Base-by-base conservation (phyloP, 371 early-diverging fungal species). In the Circinella minor region DNA sequence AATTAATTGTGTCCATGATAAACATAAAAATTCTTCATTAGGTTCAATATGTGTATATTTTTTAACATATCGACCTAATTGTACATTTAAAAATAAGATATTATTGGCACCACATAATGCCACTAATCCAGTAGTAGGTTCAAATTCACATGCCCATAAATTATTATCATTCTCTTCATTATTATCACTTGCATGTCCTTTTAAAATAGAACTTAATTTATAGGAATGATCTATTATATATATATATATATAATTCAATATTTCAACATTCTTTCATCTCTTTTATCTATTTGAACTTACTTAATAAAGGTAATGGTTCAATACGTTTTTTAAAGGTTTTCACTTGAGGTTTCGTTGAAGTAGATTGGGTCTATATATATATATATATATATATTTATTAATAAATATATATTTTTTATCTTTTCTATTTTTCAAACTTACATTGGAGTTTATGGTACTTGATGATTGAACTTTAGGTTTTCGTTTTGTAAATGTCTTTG, bases 11-110 rank as follows among this genome's bases (percentile, higher is more conserved):
- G 89, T 88, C 89, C 89, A 89, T 14, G 88, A 84, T 61, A 87
- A 68, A 37, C 82, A 76, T 61, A 80, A 82, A 71, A 89, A 88
- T 15, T 81, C 78, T 49, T 89, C 89, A n/a, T 82, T 81, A 3
- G 66, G 63, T 57, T 83, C 84, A 14, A 81, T 60, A 62, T 89
- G 89, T 9, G 82, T 88, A 67, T 86, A 89, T 68, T 88, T 89
- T 65, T 83, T 84, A 20, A 79, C 68, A 34, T 84, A 79, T 39
- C 75, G 77, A 17, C 84, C 86, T 39, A 83, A 76, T 3, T 76
- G 70, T 34, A 79, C 78, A 68, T 89, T 86, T 27, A 88, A 74
- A 47, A 89, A 71, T 15, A 85, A 74, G 37, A 89, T 74, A 3
- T 72, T 81, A 37, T 86, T 83, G 0, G 80, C 84, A 20, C 86